A percentile compares a stretch with the other conserved stretches of the same genome.
These are phyloP conservation scores for Myriosclerotinia duriaeana DNA, from an alignment of 2,329 filamentous ascomycete species.

Conservation along the genomic window DNA sequence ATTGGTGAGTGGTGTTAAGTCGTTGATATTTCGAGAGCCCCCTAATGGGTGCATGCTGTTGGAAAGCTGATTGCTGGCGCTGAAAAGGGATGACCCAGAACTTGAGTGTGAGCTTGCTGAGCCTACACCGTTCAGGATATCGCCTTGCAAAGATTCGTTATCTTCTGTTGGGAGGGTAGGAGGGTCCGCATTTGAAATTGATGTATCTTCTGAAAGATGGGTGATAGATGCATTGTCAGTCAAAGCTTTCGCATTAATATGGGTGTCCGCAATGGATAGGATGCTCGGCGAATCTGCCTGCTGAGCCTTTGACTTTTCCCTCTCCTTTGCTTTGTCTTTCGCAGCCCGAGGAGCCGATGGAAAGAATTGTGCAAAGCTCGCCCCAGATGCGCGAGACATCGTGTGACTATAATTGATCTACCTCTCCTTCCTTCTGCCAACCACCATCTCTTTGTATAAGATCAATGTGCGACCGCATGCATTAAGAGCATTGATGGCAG, in stretches of 20 bases:
- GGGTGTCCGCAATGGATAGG: constrained; percentile 41
- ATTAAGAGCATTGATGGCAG: constrained; percentile 30
- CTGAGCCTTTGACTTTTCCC: constrained; percentile 56
- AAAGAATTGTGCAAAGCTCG: constrained; percentile 85
- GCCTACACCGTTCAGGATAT: constrained; percentile 68
- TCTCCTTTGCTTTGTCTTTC: constrained; percentile 58
- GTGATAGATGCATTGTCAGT: constrained; percentile 39
- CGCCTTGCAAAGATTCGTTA: constrained; percentile 59
- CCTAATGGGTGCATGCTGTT: constrained; percentile 33
- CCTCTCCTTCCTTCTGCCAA: constrained; percentile 37
- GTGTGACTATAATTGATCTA: constrained; percentile 46
- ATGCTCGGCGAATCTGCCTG: constrained; percentile 38
- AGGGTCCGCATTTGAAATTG: constrained; percentile 32
- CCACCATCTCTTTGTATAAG: constrained; percentile 38
- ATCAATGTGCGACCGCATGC: constrained; percentile 36
- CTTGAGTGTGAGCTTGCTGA: constrained; percentile 72
- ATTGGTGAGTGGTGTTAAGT: constrained; percentile 65
- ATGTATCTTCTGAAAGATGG: constrained; percentile 34
- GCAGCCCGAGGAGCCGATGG: constrained; percentile 65
- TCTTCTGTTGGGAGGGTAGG: constrained; percentile 47
- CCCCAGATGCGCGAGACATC: constrained; percentile 76
- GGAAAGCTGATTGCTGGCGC: constrained; percentile 41
- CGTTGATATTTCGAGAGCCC: constrained; percentile 43
- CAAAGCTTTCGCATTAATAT: constrained; percentile 35
- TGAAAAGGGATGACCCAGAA: constrained; percentile 71